Conservation (phyloP, 768 basidiomycete genomes). For the Auricularia heimuer region DNA sequence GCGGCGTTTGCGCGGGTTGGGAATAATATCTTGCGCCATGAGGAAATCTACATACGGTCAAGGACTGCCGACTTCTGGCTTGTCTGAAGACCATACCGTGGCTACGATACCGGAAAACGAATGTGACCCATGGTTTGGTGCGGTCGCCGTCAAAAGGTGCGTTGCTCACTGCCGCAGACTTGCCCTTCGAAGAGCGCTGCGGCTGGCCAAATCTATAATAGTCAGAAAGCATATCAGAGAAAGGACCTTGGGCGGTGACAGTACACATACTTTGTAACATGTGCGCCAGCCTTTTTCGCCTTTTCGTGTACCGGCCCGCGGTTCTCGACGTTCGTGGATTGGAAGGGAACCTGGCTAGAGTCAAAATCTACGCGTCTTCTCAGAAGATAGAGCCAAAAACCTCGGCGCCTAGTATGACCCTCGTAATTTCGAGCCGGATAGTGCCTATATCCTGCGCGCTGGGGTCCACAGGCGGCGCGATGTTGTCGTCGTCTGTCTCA, state of each 20-base stretch:
- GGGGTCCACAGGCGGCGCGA: constrained; percentile 2
- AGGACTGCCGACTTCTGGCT: neutral
- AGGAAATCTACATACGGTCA: neutral
- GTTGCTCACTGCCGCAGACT: neutral
- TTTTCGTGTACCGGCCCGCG: constrained; percentile 8
- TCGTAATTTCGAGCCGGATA: constrained; percentile 7
- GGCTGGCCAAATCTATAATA: neutral
- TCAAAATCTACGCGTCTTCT: too few species aligned
- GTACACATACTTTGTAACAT: constrained; percentile 4
- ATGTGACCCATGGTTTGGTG: neutral
- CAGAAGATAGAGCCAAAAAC: too few species aligned
- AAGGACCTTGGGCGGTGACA: neutral
- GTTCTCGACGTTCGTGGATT: neutral
- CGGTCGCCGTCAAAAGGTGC: neutral
- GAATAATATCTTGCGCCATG: neutral
- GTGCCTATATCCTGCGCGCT: constrained; percentile 7
- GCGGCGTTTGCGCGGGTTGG: neutral
- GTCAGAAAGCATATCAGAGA: neutral
- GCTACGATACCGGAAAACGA: neutral
- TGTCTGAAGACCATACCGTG: neutral
- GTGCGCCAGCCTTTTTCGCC: constrained; percentile 8
- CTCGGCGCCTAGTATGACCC: constrained; percentile 3
- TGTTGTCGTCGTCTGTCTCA: too few species aligned
- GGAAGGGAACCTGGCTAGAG: neutral
- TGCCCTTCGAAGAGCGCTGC: neutral